Base-by-base conservation (phyloP, 306 rosid genomes). In the Quillaja saponaria region DNA sequence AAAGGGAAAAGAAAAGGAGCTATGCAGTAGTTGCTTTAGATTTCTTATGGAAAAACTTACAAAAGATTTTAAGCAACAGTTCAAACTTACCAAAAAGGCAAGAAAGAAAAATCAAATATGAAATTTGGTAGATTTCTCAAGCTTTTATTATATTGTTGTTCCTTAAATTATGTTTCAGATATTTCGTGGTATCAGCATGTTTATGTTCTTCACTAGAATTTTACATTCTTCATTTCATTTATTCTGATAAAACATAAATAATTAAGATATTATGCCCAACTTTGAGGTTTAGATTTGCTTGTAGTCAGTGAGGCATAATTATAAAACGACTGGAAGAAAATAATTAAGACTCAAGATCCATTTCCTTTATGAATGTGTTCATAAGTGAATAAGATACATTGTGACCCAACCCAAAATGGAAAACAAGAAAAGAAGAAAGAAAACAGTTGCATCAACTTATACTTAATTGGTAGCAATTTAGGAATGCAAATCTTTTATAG, bases 261-360 rank as follows among this genome's bases (percentile, higher is more conserved):
- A 18, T 10, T n/a, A n/a, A n/a, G n/a, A 57, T 11, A 8, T 1
- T 39, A 48, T 39, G 17, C 10, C 13, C 13, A 6, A 48, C 33
- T 31, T 10, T 33, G 15, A 57, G 58, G 33, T 47, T 38, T 5
- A 55, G 49, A 59, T 69, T 17, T 49, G 3, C 10, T 47, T 35
- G 16, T 47, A 16, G 25, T 8, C 4, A 65, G 35, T 39, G 28
- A 52, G 25, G n/a, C 61, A 34, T 19, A 46, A 45, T 16, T 20
- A 18, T 8, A 13, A 54, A 33, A 38, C 31, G 37, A 20, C 13
- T 21, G 13, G 13, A 19, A 10, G 4, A 1, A 25, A 25, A 25
- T 25, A 25, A 25, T 25, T 45, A 13, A 49, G 18, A 19, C 8
- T 10, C 6, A 34, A 17, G n/a, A 28, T 55, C 45, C 13, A 34